Base-by-base conservation (phyloP, 31 red algal species). In the Porphyra umbilicalis region DNA sequence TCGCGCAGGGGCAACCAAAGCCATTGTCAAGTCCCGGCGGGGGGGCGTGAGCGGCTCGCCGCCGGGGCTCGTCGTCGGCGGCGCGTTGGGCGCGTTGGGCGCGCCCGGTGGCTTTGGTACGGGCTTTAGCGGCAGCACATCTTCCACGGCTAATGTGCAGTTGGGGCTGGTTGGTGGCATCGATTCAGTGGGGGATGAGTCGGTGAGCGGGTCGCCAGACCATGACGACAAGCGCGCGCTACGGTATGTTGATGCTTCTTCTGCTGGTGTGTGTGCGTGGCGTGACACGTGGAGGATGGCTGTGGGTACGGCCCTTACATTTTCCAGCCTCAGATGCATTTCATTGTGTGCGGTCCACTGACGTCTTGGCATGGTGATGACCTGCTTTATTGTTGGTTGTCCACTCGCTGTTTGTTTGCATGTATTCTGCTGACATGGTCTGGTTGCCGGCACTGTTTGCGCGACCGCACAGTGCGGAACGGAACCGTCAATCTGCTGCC, bases 401-500 rank as follows among this genome's bases (percentile, higher is more conserved):
- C n/a, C n/a, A n/a, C n/a, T n/a, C n/a, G n/a, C n/a, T n/a, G n/a
- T n/a, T n/a, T n/a, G n/a, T n/a, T n/a, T n/a, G n/a, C n/a, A n/a
- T n/a, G n/a, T n/a, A n/a, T n/a, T n/a, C n/a, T n/a, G n/a, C n/a
- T n/a, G n/a, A n/a, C n/a, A n/a, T n/a, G n/a, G n/a, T n/a, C n/a
- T n/a, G n/a, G n/a, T n/a, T n/a, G n/a, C n/a, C n/a, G n/a, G n/a
- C n/a, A n/a, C n/a, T n/a, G n/a, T n/a, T n/a, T n/a, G n/a, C n/a
- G n/a, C n/a, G n/a, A n/a, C n/a, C 34, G 33, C 18, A 13, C 75
- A 82, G 93, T 11, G 93, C 90, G n/a, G 89, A 95, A 80, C 74
- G 93, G 79, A 95, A 95, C 39, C 85, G 93, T 2, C 89, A 95
- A 79, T 91, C 85, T 79, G 93, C 93, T 42, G 93, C 93, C 0